phyloP scores from a whole-genome alignment of 192 early-diverging fungal genomes.

The Coemansia sp. region DNA sequence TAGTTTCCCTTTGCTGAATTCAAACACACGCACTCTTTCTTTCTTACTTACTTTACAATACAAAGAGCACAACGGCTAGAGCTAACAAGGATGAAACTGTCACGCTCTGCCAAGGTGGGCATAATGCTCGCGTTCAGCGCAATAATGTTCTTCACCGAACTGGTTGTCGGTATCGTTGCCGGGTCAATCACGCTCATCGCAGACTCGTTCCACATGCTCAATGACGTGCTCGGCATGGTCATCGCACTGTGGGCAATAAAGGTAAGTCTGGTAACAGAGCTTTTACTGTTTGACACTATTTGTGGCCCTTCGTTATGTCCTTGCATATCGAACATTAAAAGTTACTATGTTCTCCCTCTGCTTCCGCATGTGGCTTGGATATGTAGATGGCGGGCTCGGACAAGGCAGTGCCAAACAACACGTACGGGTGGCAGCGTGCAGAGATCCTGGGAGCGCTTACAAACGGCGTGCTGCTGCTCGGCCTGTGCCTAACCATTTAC shows the following conservation, averaged over 20 bases:
- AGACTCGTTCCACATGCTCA: conserved; percentile 93
- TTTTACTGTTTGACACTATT: background rate
- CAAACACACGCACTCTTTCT: background rate
- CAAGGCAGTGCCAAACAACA: conserved; percentile 62
- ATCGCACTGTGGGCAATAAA: conserved; percentile 83
- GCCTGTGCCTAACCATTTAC: conserved; percentile 87
- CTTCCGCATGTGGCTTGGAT: background rate
- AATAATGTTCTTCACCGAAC: conserved; percentile 76
- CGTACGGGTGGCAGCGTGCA: conserved; percentile 89
- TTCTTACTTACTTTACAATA: background rate
- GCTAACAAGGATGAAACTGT: conserved; percentile 24
- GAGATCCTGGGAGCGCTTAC: conserved; percentile 91
- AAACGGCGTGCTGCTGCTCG: conserved; percentile 87
- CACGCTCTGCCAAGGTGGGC: conserved; percentile 58
- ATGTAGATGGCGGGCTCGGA: conserved; percentile 61
- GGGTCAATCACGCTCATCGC: conserved; percentile 82
- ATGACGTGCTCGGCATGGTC: conserved; percentile 72
- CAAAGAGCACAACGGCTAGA: conserved; percentile 1
- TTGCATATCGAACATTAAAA: background rate
- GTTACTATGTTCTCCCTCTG: conserved; percentile 21
- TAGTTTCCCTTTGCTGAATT: background rate
- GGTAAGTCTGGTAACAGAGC: conserved; percentile 8
- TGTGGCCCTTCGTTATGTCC: background rate
- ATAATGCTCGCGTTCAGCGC: conserved; percentile 63
- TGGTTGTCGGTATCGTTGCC: conserved; percentile 73